These are phyloP conservation scores for Trametes punicea DNA, from an alignment of 768 basidiomycete species.

Conservation along the genomic window DNA sequence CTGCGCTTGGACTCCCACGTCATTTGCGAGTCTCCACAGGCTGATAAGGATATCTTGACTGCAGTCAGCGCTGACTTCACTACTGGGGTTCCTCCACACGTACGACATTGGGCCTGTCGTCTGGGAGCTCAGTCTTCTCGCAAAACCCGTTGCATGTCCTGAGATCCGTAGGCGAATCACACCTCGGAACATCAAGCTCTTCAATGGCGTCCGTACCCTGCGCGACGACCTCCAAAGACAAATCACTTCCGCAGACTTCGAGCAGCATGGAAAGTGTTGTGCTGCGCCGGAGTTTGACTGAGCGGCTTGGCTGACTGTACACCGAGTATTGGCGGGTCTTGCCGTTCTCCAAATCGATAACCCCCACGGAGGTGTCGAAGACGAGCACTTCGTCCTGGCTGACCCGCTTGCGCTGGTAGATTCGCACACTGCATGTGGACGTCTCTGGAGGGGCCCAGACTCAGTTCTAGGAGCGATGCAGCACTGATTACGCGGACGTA, in stretches of 20 bases:
- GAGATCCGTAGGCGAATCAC: constrained; percentile 17
- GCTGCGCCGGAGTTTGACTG: constrained; percentile 1
- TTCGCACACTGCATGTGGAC: constrained; percentile 10
- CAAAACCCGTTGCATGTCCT: constrained; percentile 23
- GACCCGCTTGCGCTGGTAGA: constrained; percentile 14
- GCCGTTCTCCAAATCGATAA: not conserved
- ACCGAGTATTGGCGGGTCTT: constrained; percentile 9
- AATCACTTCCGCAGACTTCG: not conserved
- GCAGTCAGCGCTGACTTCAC: too few species aligned
- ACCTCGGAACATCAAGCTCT: constrained; percentile 8
- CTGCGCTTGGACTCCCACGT: constrained; percentile 23
- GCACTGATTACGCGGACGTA: not conserved
- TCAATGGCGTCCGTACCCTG: not conserved
- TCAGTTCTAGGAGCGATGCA: not conserved
- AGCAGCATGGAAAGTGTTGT: constrained; percentile 4
- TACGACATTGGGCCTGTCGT: constrained; percentile 1
- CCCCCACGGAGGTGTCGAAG: constrained; percentile 7
- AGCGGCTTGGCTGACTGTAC: not conserved
- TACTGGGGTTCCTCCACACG: not conserved
- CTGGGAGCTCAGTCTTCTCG: not conserved
- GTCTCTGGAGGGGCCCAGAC: not conserved
- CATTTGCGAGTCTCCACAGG: constrained; percentile 24
- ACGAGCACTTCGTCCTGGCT: constrained; percentile 11
- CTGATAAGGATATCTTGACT: constrained; percentile 18
- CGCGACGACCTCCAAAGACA: not conserved